Conservation (phyloP, 495 filamentous ascomycete genomes). For the Penicillium lagena region DNA sequence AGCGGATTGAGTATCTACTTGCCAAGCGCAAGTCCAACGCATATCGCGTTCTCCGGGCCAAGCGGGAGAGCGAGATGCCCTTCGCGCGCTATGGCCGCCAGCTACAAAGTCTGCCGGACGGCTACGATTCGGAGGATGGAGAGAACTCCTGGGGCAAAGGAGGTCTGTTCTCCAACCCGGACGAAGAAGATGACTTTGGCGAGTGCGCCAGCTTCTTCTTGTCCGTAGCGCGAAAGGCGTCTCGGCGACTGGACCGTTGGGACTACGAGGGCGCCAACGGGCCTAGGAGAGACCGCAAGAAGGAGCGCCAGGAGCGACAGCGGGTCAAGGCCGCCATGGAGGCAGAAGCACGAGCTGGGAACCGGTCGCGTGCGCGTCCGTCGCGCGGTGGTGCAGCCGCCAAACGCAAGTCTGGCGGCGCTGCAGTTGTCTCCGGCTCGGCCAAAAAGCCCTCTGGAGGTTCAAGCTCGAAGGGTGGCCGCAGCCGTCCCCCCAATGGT, state of each 20-base stretch:
- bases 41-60: conserved; percentile 50
- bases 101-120: conserved; percentile 57
- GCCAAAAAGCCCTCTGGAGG: conserved; percentile 17
- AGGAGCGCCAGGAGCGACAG: conserved; percentile 38
- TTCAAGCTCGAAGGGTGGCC: conserved; percentile 25
- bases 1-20: conserved; percentile 83
- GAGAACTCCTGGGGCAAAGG: conserved; percentile 51
- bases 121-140: conserved; percentile 79
- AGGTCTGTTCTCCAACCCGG: conserved; percentile 61
- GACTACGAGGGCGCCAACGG: conserved; percentile 49
- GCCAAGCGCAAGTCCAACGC: conserved; percentile 61
- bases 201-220: conserved; percentile 69
- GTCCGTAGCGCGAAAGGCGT: conserved; percentile 62
- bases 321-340: conserved; percentile 19
- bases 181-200: conserved; percentile 69
- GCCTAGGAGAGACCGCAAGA: conserved; percentile 36
- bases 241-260: conserved; percentile 70
- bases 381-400: conserved; percentile 12
- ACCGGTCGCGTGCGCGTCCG: conserved; percentile 15
- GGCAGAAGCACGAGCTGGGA: conserved; percentile 17
- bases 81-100: conserved; percentile 63
- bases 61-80: conserved; percentile 54
- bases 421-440: conserved; percentile 15
- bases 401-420: conserved; percentile 32
- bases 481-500: conserved; percentile 13